A percentile compares a stretch with the other conserved stretches of the same genome.
Evolutionary conservation across 2,329 filamentous ascomycete species (phyloP).

Genomic region (Lanzia echinophila): DNA sequence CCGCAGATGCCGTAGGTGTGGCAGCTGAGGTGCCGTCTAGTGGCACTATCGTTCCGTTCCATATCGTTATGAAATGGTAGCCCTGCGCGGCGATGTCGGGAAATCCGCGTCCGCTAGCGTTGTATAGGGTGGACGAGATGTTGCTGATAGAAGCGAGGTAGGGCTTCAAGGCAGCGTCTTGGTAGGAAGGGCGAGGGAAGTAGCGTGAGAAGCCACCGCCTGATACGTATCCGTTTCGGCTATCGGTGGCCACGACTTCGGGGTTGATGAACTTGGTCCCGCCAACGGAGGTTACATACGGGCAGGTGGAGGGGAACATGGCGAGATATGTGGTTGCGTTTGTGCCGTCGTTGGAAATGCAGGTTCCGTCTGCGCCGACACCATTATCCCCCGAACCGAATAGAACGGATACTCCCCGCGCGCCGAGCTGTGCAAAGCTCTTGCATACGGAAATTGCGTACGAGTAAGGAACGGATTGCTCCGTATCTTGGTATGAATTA

Average conservation of each 20-base stretch:
- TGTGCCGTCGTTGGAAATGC: conserved; percentile 48
- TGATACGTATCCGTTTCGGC: conserved; percentile 29
- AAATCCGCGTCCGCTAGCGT: conserved; percentile 39
- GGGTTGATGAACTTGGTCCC: conserved; percentile 34
- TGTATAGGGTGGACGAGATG: conserved; percentile 40
- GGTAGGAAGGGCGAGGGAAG: conserved; percentile 41
- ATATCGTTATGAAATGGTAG: conserved; percentile 43
- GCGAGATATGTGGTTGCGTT: conserved; percentile 49
- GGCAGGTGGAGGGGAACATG: conserved; percentile 58
- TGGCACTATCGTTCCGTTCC: conserved; percentile 30
- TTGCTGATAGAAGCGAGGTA: conserved; percentile 37
- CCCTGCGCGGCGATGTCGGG: conserved; percentile 50
- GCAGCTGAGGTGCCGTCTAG: conserved; percentile 49
- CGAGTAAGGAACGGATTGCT: conserved; percentile 44
- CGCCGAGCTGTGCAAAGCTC: conserved; percentile 45
- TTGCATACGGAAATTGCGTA: conserved; percentile 49
- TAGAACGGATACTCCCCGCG: conserved; percentile 46
- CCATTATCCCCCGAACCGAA: conserved; percentile 47
- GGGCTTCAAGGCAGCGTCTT: conserved; percentile 34
- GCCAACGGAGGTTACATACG: conserved; percentile 60
- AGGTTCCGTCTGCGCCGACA: conserved; percentile 31
- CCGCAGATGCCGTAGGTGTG: conserved; percentile 47
- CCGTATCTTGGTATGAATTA: conserved; percentile 52
- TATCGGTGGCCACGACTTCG: conserved; percentile 33
- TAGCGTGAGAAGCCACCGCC: conserved; percentile 47